phyloP scores from a whole-genome alignment of 2,329 filamentous ascomycete genomes.

The Epichloe hybrida region DNA sequence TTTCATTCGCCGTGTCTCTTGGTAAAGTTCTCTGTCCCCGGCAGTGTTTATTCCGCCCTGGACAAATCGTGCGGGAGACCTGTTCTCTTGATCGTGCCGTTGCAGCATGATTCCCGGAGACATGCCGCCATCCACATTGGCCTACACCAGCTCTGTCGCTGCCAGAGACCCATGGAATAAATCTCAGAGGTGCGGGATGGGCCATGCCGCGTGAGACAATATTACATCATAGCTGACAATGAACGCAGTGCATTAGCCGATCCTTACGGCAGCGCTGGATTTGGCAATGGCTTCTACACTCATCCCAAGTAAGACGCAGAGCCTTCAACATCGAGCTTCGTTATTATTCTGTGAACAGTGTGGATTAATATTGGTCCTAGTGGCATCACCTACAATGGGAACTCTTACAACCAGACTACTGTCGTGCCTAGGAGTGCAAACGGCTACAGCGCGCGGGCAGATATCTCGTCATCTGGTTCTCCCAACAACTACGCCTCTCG shows the following conservation, averaged over 20 bases:
- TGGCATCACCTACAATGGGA: conserved; percentile 31
- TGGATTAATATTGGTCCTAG: conserved; percentile 19
- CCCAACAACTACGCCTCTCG: conserved; percentile 27
- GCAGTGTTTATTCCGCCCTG: not conserved
- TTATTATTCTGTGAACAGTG: not conserved
- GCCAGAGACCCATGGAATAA: conserved; percentile 36
- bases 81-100: not conserved
- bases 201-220: conserved; percentile 8
- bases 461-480: conserved; percentile 25
- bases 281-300: conserved; percentile 24
- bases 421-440: conserved; percentile 11
- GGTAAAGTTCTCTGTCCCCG: not conserved
- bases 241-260: conserved; percentile 18
- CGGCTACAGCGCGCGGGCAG: conserved; percentile 24
- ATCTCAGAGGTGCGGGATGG: conserved; percentile 35
- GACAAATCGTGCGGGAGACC: not conserved
- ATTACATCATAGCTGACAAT: conserved; percentile 6
- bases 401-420: conserved; percentile 17
- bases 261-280: conserved; percentile 18
- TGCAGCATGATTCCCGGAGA: conserved; percentile 24
- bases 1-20: not conserved
- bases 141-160: conserved; percentile 32
- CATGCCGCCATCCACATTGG: conserved; percentile 34
- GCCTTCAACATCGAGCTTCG: not conserved
- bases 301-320: conserved; percentile 24